These are phyloP conservation scores for Spencermartinsiella ligniputridi DNA, from an alignment of 1,139 yeast genomes.

Conservation along the genomic window DNA sequence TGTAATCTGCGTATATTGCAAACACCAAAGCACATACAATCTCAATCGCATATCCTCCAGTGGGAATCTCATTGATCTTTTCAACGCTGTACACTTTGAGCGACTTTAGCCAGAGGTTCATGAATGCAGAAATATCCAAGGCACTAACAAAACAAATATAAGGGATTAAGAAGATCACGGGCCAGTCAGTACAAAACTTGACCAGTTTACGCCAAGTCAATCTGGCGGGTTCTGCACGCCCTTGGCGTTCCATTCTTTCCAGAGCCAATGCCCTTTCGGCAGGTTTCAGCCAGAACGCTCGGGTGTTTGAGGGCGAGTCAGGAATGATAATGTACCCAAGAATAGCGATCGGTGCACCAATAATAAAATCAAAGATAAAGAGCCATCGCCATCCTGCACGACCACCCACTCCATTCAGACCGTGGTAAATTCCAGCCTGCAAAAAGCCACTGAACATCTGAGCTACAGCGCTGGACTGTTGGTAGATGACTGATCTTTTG, in stretches of 20 bases:
- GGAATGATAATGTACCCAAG: constrained; percentile 42
- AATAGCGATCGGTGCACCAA: constrained; percentile 45
- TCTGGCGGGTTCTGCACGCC: background rate
- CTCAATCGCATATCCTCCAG: constrained; percentile 43
- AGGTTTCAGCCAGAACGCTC: constrained; percentile 8
- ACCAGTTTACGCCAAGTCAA: background rate
- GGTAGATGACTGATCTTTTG: constrained; percentile 47
- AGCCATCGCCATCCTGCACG: constrained; percentile 45
- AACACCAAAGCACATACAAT: constrained; percentile 39
- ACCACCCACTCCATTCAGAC: constrained; percentile 32
- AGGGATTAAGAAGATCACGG: constrained; percentile 14
- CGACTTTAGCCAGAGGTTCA: constrained; percentile 47
- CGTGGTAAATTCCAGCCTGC: constrained; percentile 39
- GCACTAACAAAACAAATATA: constrained; percentile 33
- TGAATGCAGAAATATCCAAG: constrained; percentile 29
- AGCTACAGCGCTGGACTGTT: constrained; percentile 43
- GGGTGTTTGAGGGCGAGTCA: constrained; percentile 35
- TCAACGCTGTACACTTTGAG: constrained; percentile 24
- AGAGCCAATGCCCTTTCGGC: constrained; percentile 9
- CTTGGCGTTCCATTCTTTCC: constrained; percentile 1
- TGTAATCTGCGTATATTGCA: constrained; percentile 43
- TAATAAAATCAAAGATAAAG: constrained; percentile 46
- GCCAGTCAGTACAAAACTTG: constrained; percentile 1
- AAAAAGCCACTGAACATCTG: constrained; percentile 45
- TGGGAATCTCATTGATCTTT: constrained; percentile 32